Conservation (phyloP, 139 green algal species). For the Picochlorum sp. region DNA sequence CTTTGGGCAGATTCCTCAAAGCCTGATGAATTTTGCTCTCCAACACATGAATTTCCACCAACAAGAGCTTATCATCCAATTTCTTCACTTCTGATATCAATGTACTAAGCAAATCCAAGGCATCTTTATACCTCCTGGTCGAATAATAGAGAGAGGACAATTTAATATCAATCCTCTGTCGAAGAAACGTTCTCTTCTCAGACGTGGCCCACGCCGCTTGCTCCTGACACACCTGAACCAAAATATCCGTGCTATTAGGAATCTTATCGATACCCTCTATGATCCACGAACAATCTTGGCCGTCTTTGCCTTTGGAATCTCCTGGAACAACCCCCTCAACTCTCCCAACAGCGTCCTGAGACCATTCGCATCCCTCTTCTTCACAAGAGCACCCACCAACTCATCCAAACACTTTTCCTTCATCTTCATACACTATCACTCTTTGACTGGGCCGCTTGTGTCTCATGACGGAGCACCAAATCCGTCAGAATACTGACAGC, state of each 20-base stretch:
- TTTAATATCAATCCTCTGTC: constrained; percentile 84
- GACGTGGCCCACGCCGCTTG: constrained; percentile 84
- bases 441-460: too few relatives aligned
- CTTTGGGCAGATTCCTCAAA: constrained; percentile 87
- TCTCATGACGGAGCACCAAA: constrained; percentile 31
- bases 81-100: constrained; percentile 92
- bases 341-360: constrained; percentile 73
- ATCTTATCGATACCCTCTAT: constrained; percentile 90
- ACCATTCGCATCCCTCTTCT: constrained; percentile 53
- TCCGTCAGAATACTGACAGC: constrained; percentile 15
- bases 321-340: constrained; percentile 74
- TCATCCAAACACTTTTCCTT: constrained; percentile 60
- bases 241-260: constrained; percentile 71
- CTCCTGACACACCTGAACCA: constrained; percentile 90
- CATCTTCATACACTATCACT: constrained; percentile 39
- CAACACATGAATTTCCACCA: constrained; percentile 97
- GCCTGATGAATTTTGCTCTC: constrained; percentile 83
- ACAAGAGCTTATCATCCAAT: constrained; percentile 97
- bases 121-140: constrained; percentile 60
- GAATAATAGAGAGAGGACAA: constrained; percentile 82
- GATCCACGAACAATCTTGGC: constrained; percentile 93
- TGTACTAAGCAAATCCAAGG: constrained; percentile 69
- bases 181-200: constrained; percentile 95
- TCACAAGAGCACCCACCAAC: constrained; percentile 28
- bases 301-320: constrained; percentile 96